Evolutionary conservation across 768 basidiomycete species (phyloP), one percentile per base, ranked within the genome.

Genomic region (Mycena indigotica): DNA sequence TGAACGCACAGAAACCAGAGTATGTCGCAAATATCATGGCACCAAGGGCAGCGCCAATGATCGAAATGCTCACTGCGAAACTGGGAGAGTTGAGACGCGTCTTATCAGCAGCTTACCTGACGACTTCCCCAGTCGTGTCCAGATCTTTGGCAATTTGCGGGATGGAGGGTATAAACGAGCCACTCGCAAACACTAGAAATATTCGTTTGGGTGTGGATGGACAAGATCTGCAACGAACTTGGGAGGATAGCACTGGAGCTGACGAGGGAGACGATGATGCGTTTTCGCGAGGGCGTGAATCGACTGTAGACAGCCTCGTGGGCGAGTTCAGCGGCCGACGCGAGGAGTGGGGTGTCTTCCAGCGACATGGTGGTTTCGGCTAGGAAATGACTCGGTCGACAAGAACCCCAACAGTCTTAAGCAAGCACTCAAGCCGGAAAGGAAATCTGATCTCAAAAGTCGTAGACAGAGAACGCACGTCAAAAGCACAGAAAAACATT

Each of bases 141-240:
- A 86, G 68, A 44, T 86, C 83, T 16, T 55, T 59, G 4, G 84
- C 78, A 23, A 87, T 77, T 40, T 81, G 75, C 0, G 84, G 83
- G 28, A 86, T 82, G 3, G 79, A 77, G 0, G 81, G 83, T 2
- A 83, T 72, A 65, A 84, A 81, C 6, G 73, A 77, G 2, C 75
- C 77, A 5, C 74, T 66, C 1, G 82, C 77, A 56, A 84, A 76
- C 57, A 80, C 82, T 84, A 6, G 28, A 21, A n/a, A 48, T 8
- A n/a, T n/a, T n/a, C n/a, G n/a, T n/a, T n/a, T n/a, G n/a, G n/a
- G n/a, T n/a, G n/a, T n/a, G n/a, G n/a, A n/a, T n/a, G n/a, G n/a
- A n/a, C n/a, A n/a, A n/a, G n/a, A 6, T 21, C 55, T 28, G 28
- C 3, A 10, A 69, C 81, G 48, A 56, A 86, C 85, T 75, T n/a